Evolutionary conservation across 2,329 filamentous ascomycete genomes (phyloP).

Genomic region (Penicillium sp.): DNA sequence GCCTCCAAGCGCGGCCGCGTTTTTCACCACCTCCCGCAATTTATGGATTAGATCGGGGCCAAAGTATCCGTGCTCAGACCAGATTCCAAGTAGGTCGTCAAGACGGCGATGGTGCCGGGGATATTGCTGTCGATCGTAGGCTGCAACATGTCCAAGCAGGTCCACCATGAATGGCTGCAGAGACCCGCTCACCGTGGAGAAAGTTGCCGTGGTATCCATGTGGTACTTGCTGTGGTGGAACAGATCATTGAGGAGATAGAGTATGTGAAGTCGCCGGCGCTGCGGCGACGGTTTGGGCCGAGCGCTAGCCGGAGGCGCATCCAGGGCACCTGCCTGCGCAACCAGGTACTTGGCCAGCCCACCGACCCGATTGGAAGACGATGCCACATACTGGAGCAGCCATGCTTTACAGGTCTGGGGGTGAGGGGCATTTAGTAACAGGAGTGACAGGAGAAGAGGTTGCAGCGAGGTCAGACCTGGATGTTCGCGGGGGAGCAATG

Average conservation of each 20-base stretch:
- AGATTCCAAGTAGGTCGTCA: conserved; percentile 62
- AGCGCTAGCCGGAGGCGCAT: conserved; percentile 25
- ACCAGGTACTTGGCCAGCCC: conserved; percentile 73
- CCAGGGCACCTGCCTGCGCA: conserved; percentile 63
- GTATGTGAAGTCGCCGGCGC: conserved; percentile 68
- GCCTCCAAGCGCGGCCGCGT: conserved; percentile 37
- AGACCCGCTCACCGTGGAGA: conserved; percentile 52
- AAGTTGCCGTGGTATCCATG: conserved; percentile 43
- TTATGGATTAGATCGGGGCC: conserved; percentile 52
- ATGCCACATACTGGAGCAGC: conserved; percentile 70
- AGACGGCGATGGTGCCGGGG: conserved; percentile 67
- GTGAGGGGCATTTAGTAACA: conserved; percentile 36
- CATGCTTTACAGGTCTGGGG: conserved; percentile 80
- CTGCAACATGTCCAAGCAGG: conserved; percentile 59
- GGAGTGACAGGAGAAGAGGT: conserved; percentile 21
- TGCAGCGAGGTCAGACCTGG: conserved; percentile 69
- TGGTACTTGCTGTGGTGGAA: conserved; percentile 65
- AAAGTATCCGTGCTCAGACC: conserved; percentile 67
- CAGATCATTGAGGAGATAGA: conserved; percentile 76
- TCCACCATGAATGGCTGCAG: conserved; percentile 60
- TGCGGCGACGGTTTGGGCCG: conserved; percentile 53
- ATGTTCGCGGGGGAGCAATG: conserved; percentile 77
- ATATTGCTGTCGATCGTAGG: conserved; percentile 54
- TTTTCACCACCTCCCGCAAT: conserved; percentile 58
- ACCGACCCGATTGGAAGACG: conserved; percentile 63